Evolutionary conservation across 768 basidiomycete genomes (phyloP).

Genomic region (Hydnomerulius pinastri): DNA sequence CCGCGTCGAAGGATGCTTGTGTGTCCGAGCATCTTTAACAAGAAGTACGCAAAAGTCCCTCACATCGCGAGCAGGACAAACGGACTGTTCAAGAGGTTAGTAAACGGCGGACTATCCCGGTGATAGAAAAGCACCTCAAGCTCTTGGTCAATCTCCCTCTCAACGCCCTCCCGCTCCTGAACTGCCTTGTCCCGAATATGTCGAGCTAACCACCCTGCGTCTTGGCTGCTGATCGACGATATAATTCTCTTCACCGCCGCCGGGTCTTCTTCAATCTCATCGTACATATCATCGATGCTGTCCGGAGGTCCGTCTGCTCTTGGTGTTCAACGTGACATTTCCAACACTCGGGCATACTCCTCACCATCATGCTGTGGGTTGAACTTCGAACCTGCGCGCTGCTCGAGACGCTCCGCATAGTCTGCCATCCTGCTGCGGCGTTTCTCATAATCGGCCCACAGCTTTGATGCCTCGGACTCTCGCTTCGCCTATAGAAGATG

Average conservation of each 20-base stretch:
- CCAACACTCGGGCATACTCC: not conserved
- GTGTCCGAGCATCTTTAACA: conserved; percentile 61
- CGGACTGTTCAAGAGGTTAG: conserved; percentile 37
- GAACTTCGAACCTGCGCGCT: conserved; percentile 52
- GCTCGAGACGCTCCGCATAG: conserved; percentile 67
- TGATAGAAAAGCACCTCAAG: conserved; percentile 52
- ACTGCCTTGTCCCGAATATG: conserved; percentile 51
- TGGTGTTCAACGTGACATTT: not conserved
- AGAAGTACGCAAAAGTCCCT: conserved; percentile 75
- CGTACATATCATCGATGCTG: conserved; percentile 56
- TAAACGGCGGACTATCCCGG: not conserved
- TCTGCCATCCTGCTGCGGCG: conserved; percentile 52
- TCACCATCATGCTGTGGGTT: conserved; percentile 43
- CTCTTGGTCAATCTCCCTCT: conserved; percentile 69
- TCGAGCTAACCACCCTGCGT: conserved; percentile 66
- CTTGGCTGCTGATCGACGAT: conserved; percentile 38
- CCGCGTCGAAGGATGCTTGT: conserved; percentile 52
- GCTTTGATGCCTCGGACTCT: conserved; percentile 56
- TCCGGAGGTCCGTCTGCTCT: conserved; percentile 38
- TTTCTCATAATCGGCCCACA: conserved; percentile 60
- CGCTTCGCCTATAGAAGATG: conserved; percentile 50
- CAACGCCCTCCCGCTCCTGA: conserved; percentile 49
- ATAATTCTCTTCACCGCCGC: conserved; percentile 46
- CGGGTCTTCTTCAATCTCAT: conserved; percentile 59
- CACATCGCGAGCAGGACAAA: conserved; percentile 74